Conservation (phyloP, 352 stramenopile species). For the Peronospora belbahrii region DNA sequence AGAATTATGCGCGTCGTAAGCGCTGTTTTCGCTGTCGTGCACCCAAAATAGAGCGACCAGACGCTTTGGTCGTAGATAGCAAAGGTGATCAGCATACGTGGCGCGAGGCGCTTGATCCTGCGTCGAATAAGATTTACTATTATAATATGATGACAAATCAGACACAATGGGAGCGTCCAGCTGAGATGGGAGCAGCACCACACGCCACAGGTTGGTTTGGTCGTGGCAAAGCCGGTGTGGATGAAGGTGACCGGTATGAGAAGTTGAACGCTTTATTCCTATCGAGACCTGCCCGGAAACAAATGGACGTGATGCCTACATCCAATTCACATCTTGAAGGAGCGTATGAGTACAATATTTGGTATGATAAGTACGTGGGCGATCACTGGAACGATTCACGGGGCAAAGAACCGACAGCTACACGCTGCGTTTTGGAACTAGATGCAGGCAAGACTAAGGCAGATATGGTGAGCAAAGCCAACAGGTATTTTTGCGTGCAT, state of each 20-base stretch:
- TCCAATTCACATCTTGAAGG: constrained; percentile 86
- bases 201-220: constrained; percentile 90
- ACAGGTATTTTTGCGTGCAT: constrained; percentile 88
- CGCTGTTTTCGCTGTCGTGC: constrained; percentile 79
- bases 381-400: constrained; percentile 86
- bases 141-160: constrained; percentile 84
- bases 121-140: constrained; percentile 91
- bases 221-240: constrained; percentile 72
- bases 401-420: constrained; percentile 79
- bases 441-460: constrained; percentile 90
- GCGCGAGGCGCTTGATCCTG: constrained; percentile 87
- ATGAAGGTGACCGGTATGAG: constrained; percentile 71
- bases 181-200: constrained; percentile 87
- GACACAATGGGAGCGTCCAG: constrained; percentile 87
- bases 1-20: constrained; percentile 79
- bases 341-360: constrained; percentile 93
- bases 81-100: constrained; percentile 56
- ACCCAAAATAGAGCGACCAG: constrained; percentile 50
- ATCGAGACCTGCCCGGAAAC: constrained; percentile 79
- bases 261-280: constrained; percentile 82
- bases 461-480: constrained; percentile 78
- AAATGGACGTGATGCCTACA: constrained; percentile 85
- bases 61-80: constrained; percentile 53
- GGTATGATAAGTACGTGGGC: constrained; percentile 91
- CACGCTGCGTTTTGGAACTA: constrained; percentile 73